phyloP scores from a whole-genome alignment of 495 filamentous ascomycete genomes.

The Haplographium delicatum region DNA sequence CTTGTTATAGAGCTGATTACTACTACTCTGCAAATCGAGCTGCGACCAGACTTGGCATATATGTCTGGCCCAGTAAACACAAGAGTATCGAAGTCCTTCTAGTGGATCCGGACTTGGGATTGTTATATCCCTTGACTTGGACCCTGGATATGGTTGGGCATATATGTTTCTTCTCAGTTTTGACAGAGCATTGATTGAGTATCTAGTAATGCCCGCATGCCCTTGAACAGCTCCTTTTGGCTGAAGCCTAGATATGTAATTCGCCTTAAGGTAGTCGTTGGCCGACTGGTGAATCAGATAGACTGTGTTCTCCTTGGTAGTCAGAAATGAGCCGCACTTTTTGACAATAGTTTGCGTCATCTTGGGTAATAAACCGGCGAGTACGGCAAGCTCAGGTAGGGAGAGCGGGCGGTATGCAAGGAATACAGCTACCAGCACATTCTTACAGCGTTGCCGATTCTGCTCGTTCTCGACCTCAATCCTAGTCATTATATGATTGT shows the following conservation, averaged over 20 bases:
- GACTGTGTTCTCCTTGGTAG: conserved; percentile 26
- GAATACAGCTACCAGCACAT: conserved; percentile 13
- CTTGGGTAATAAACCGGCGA: conserved; percentile 11
- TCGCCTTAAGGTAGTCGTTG: conserved; percentile 32
- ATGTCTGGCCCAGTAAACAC: conserved; percentile 35
- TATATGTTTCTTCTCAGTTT: conserved; percentile 24
- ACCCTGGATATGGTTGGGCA: conserved; percentile 11
- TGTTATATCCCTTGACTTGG: conserved; percentile 10
- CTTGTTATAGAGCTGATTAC: conserved; percentile 3
- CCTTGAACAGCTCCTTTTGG: conserved; percentile 10
- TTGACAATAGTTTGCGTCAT: conserved; percentile 16
- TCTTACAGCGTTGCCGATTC: conserved; percentile 15
- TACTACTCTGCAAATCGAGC: background rate
- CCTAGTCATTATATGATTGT: background rate
- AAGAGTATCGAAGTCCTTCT: conserved; percentile 29
- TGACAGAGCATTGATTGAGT: conserved; percentile 24
- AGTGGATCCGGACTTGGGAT: conserved; percentile 28
- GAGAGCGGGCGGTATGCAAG: conserved; percentile 22
- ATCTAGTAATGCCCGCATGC: conserved; percentile 29
- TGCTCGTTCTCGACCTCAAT: background rate
- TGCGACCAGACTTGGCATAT: conserved; percentile 6
- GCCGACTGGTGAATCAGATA: conserved; percentile 41
- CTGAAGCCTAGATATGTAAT: conserved; percentile 16
- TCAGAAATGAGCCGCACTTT: conserved; percentile 32
- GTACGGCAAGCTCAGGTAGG: conserved; percentile 17